phyloP scores from a whole-genome alignment of 2,329 filamentous ascomycete genomes.

The Sphaerostilbella broomeana region DNA sequence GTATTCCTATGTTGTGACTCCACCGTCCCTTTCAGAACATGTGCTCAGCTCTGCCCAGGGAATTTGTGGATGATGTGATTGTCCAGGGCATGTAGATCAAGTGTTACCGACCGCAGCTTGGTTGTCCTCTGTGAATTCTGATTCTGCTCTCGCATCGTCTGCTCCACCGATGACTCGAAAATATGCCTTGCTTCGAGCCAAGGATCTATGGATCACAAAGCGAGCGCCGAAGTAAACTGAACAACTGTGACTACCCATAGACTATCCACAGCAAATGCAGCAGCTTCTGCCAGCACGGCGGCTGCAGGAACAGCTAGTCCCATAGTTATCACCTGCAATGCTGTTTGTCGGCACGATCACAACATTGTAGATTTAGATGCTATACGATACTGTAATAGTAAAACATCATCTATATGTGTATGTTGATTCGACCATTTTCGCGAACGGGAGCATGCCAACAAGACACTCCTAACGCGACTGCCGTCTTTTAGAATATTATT shows the following conservation, averaged over 20 bases:
- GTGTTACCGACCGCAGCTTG: constrained; percentile 14
- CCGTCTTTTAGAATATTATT: no score
- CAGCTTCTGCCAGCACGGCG: constrained; percentile 1
- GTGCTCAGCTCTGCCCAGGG: no score
- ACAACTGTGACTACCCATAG: neutral
- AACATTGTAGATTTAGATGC: constrained; percentile 8
- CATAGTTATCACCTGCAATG: neutral
- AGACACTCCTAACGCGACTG: no score
- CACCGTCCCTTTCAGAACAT: constrained; percentile 22
- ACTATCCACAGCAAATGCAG: neutral
- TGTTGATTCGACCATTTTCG: no score
- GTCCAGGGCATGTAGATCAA: constrained; percentile 6
- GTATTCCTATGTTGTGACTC: constrained; percentile 23
- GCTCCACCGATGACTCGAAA: constrained; percentile 3
- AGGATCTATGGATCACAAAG: no score
- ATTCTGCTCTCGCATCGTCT: constrained; percentile 7
- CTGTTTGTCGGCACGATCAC: constrained; percentile 8
- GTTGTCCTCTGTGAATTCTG: constrained; percentile 14
- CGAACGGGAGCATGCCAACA: no score
- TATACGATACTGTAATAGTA: no score
- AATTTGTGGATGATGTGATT: neutral
- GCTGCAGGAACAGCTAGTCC: constrained; percentile 10
- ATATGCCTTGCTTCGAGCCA: no score
- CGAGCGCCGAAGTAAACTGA: neutral
- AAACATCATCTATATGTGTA: no score